phyloP scores from a whole-genome alignment of 305 asterid genomes.

The Withania somnifera region DNA sequence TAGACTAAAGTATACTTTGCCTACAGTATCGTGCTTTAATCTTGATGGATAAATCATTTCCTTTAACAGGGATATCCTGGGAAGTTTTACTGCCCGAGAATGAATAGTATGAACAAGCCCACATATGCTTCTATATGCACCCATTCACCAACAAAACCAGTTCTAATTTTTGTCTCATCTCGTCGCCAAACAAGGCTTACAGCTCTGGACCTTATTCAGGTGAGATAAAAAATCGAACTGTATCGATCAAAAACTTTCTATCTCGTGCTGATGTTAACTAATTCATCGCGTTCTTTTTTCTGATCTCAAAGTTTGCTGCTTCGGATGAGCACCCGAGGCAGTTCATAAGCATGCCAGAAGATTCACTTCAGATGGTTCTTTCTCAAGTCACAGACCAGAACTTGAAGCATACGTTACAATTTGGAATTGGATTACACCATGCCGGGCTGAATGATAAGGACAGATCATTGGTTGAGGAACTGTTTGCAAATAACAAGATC shows the following conservation, averaged over 20 bases:
- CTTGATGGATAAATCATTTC: neutral
- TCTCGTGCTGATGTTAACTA: neutral
- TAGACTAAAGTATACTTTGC: neutral
- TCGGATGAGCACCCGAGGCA: constrained; percentile 91
- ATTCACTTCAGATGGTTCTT: constrained; percentile 89
- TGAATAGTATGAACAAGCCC: constrained; percentile 99
- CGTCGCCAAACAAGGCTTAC: constrained; percentile 99
- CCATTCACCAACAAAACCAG: constrained; percentile 96
- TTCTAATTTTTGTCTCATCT: constrained; percentile 93
- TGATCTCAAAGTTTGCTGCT: constrained; percentile 68
- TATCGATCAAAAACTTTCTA: neutral
- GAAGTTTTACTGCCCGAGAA: constrained; percentile 96
- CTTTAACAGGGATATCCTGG: constrained; percentile 92
- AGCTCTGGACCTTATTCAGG: constrained; percentile 97
- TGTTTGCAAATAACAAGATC: constrained; percentile 91
- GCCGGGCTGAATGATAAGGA: constrained; percentile 97
- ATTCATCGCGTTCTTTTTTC: constrained; percentile 7
- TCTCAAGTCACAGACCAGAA: constrained; percentile 95
- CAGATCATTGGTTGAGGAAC: constrained; percentile 96
- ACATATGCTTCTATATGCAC: constrained; percentile 97
- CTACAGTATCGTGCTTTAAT: neutral
- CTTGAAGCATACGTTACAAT: constrained; percentile 93
- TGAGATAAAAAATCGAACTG: constrained; percentile 18
- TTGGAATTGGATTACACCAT: constrained; percentile 97
- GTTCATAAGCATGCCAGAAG: constrained; percentile 83